Evolutionary conservation across 2,329 filamentous ascomycete species (phyloP).

Genomic region (Verticillium albo-atrum): DNA sequence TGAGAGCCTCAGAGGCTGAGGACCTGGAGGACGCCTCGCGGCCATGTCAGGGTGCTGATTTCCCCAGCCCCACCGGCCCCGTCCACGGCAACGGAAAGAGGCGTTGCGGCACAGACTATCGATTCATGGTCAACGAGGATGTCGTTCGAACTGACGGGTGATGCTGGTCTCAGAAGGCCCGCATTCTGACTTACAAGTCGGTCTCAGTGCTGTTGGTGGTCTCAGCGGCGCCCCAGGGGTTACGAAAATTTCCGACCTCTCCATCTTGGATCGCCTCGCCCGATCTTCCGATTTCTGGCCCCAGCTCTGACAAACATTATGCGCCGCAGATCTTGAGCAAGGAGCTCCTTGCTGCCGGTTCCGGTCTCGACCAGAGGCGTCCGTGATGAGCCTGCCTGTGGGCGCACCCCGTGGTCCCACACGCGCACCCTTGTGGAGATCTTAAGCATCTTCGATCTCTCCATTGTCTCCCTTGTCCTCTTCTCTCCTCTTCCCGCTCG

Average conservation of each 20-base stretch:
- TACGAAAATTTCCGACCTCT: background rate
- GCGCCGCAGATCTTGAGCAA: conserved; percentile 2
- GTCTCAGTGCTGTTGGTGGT: background rate
- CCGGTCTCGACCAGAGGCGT: background rate
- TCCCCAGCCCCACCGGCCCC: background rate
- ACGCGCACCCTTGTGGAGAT: background rate
- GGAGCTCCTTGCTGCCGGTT: background rate
- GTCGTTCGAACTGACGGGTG: background rate
- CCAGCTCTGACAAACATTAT: background rate
- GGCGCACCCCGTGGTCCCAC: background rate
- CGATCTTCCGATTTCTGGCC: background rate
- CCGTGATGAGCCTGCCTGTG: background rate
- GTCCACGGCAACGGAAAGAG: background rate
- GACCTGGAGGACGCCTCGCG: background rate
- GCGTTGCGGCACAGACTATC: background rate
- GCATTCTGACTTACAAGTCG: background rate
- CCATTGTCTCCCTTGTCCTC: background rate
- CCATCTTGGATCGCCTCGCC: background rate
- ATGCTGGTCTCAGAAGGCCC: background rate
- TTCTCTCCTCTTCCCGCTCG: background rate
- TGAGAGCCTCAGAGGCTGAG: background rate
- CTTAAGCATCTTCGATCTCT: background rate
- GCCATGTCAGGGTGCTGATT: background rate
- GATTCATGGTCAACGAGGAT: background rate
- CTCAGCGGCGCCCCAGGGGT: background rate